These are phyloP conservation scores for Juglanconis sp. DNA, from an alignment of 2,329 filamentous ascomycete species.

Conservation along the genomic window DNA sequence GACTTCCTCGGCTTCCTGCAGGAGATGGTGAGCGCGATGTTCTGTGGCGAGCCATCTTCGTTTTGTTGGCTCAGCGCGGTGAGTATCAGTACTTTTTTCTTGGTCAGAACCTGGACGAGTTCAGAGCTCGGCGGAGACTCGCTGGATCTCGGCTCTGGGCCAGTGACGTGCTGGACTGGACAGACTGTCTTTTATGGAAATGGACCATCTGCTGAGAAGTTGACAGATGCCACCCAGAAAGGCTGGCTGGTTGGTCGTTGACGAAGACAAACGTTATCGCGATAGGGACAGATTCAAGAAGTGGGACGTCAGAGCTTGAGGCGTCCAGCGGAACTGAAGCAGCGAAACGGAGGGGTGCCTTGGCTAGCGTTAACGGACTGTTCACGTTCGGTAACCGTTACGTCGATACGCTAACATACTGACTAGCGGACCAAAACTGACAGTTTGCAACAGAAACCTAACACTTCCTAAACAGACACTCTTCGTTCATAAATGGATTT, in stretches of 20 bases:
- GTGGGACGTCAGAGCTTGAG: neutral
- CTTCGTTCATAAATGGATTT: too few relatives aligned
- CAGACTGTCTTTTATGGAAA: neutral
- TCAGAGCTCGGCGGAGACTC: slow-evolving; percentile 11
- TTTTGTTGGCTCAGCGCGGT: slow-evolving; percentile 30
- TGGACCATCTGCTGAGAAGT: neutral
- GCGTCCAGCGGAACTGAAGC: neutral
- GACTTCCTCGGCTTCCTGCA: slow-evolving; percentile 66
- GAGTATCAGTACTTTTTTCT: slow-evolving; percentile 26
- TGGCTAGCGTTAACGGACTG: too few relatives aligned
- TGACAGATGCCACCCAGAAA: neutral
- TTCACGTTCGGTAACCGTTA: too few relatives aligned
- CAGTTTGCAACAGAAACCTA: too few relatives aligned
- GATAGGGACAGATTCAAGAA: neutral
- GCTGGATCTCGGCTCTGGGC: neutral
- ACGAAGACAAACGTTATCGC: neutral
- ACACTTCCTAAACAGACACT: too few relatives aligned
- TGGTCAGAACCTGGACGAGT: slow-evolving; percentile 16
- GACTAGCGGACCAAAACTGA: too few relatives aligned
- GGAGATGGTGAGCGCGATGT: slow-evolving; percentile 86
- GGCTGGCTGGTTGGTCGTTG: neutral
- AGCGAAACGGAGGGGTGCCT: neutral
- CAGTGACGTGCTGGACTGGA: neutral
- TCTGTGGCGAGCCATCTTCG: slow-evolving; percentile 60
- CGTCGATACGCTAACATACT: too few relatives aligned